These are phyloP conservation scores for Cryptomeria japonica DNA, from an alignment of 75 land plant genomes.

Conservation along the genomic window DNA sequence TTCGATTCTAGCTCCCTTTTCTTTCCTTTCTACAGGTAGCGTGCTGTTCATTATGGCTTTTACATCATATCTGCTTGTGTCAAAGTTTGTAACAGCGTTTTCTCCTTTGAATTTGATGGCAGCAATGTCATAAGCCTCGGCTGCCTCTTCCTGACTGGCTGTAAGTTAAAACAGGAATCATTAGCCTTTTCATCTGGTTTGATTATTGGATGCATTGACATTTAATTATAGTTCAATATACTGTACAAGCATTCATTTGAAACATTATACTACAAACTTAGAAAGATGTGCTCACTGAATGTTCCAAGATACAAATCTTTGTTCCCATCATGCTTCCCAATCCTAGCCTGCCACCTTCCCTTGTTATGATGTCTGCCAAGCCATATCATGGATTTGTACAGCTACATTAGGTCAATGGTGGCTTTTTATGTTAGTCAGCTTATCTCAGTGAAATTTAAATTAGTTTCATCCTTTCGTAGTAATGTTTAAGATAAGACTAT, in stretches of 20 bases:
- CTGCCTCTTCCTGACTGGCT: slow-evolving; percentile 85
- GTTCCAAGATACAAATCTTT: slow-evolving; percentile 82
- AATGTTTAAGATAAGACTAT: no score
- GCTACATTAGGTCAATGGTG: no score
- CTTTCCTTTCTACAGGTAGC: slow-evolving; percentile 17
- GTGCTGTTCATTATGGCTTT: slow-evolving; percentile 25
- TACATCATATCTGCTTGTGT: slow-evolving; percentile 75
- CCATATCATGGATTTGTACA: background rate
- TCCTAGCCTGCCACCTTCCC: slow-evolving; percentile 18
- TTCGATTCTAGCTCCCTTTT: no score
- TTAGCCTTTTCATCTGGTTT: background rate
- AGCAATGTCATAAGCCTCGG: slow-evolving; percentile 85
- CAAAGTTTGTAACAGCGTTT: slow-evolving; percentile 85
- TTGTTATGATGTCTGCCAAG: slow-evolving; percentile 68
- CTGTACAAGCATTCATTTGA: background rate
- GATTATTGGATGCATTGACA: no score
- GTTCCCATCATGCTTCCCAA: slow-evolving; percentile 74
- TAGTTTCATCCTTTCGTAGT: no score
- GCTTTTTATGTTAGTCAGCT: no score
- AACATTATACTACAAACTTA: no score
- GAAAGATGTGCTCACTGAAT: slow-evolving; percentile 54
- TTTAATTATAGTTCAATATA: no score
- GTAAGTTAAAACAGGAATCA: background rate
- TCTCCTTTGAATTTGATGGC: slow-evolving; percentile 82
- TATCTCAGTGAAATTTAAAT: no score